Base-by-base conservation (phyloP, 257 asterid genomes). In the Nicotiana otophora region DNA sequence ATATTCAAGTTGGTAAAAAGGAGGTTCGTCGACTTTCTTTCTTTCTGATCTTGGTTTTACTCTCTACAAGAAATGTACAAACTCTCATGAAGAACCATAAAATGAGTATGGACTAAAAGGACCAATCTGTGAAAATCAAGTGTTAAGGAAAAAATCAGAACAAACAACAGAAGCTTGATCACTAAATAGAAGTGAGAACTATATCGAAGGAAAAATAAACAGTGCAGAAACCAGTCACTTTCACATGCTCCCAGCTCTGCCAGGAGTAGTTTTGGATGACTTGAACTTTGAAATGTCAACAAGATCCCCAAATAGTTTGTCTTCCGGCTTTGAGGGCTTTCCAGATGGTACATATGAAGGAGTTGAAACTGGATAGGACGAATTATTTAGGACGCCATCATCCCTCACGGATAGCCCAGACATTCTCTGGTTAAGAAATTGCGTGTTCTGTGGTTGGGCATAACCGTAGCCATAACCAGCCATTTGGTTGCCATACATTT, bases 261-360 rank as follows among this genome's bases (percentile, higher is more conserved):
- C 91, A 57, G 89, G 83, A 26, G 89, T 77, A 46, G 89, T 54
- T 86, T 90, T 91, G 5, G 85, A 70, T 2, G 90, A 64, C 74
- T 91, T 93, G 76, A 93, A 92, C 83, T 93, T 93, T 31, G 91
- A 80, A 12, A 93, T 84, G 82, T 93, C 97, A 39, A 91, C 97
- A 53, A 93, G 95, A 84, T 93, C 97, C 57, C 97, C 97, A 84
- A 92, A 92, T 42, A 93, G 86, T 89, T 91, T 93, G 90, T 92
- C 97, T 55, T 92, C 91, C 9, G 99, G 97, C 88, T 89, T 96
- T 9, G 93, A 74, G 34, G 94, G 95, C 87, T 84, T 93, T 57
- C 87, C 94, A 53, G 97, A 78, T 10, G 97, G 92, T 84, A 89
- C 87, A 42, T 82, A 85, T 12, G 92, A 89, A 28, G 98, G 82